Conservation (phyloP, 1,284 basidiomycete genomes). For the Hymenochaete sp. region DNA sequence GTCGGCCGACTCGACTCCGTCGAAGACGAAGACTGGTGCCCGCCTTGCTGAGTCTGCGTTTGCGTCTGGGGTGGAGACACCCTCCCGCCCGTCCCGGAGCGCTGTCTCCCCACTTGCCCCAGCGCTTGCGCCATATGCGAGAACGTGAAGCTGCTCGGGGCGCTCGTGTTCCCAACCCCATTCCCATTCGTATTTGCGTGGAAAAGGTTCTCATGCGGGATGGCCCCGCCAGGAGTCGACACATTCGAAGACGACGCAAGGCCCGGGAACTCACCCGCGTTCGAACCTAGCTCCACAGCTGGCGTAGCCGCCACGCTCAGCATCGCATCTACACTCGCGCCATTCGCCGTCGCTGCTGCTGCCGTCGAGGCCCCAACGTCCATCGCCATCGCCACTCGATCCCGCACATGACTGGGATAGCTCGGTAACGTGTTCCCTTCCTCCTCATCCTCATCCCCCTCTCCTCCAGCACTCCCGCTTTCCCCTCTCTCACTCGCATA, state of each 20-base stretch:
- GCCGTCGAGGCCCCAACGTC: slow-evolving; percentile 50
- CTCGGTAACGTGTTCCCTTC: slow-evolving; percentile 74
- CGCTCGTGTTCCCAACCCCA: background rate
- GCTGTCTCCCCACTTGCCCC: no score
- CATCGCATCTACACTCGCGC: slow-evolving; percentile 33
- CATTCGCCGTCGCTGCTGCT: slow-evolving; percentile 24
- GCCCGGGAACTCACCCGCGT: slow-evolving; percentile 8
- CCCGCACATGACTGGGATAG: slow-evolving; percentile 81
- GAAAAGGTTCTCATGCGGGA: no score
- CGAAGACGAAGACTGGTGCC: no score
- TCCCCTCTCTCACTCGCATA: no score
- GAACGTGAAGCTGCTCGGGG: background rate
- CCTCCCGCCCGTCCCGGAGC: no score
- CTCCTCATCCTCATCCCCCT: slow-evolving; percentile 38
- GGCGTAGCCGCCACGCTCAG: slow-evolving; percentile 22
- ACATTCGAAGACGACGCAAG: slow-evolving; percentile 35
- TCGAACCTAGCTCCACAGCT: slow-evolving; percentile 25
- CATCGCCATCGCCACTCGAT: slow-evolving; percentile 73
- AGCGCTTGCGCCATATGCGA: no score
- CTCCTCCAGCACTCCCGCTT: no score
- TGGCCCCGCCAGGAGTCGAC: no score
- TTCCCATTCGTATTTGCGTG: slow-evolving; percentile 3
- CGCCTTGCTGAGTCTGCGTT: no score
- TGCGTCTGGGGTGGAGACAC: no score
- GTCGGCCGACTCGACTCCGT: slow-evolving; percentile 24